Conservation (phyloP, 169 alveolate genomes). For the Plasmodium fragile region DNA sequence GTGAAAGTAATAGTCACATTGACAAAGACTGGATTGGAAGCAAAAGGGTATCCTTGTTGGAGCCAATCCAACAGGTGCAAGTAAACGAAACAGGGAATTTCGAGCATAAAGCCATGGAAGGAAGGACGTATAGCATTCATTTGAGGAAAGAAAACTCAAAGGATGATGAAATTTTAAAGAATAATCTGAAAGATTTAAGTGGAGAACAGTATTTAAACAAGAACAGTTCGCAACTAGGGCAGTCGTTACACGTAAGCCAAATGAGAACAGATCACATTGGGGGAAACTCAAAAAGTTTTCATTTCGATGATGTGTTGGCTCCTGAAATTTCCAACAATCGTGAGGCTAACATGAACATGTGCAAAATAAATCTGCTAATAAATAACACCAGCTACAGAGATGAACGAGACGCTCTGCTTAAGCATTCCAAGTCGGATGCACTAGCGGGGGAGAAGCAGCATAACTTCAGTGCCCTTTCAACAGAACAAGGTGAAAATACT, state of each 20-base stretch:
- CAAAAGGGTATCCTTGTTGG: background rate
- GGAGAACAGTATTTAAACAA: slow-evolving; percentile 7
- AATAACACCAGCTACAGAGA: background rate
- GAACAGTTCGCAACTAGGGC: slow-evolving; percentile 3
- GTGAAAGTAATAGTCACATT: background rate
- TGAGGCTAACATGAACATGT: background rate
- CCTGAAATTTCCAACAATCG: background rate
- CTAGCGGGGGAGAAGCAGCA: background rate
- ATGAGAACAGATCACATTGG: background rate
- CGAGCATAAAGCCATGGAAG: background rate
- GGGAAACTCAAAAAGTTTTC: background rate
- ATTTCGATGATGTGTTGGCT: slow-evolving; percentile 9
- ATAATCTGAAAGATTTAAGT: slow-evolving; percentile 18
- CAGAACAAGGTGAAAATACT: background rate
- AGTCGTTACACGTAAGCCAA: background rate
- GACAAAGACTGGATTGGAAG: background rate
- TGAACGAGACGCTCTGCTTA: background rate
- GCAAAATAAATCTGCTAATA: background rate
- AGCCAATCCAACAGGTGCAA: background rate
- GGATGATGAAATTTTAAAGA: slow-evolving; percentile 5
- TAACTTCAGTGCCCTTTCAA: background rate
- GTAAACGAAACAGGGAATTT: background rate
- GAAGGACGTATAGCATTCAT: background rate
- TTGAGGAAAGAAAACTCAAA: slow-evolving; percentile 9
- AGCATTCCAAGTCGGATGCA: background rate